Percentiles rank a stretch among this genome's conserved stretches.
Conservation (phyloP, 2,329 filamentous ascomycete species). For the Epichloe amarillans region DNA sequence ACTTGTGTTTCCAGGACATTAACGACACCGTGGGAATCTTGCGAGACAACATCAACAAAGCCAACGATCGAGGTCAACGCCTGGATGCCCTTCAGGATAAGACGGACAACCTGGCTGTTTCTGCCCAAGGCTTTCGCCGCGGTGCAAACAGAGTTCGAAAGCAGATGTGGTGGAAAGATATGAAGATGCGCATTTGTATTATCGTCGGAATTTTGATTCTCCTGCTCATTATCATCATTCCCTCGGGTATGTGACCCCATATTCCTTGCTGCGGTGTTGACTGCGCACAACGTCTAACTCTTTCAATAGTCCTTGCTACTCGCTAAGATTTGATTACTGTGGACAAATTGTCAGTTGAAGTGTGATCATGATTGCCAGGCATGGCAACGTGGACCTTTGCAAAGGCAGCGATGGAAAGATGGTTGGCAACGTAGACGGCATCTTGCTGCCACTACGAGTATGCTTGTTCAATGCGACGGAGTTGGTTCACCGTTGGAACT, state of each 20-base stretch:
- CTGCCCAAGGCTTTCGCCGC: slow-evolving; percentile 88
- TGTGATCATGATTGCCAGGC: not conserved
- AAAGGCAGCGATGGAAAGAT: not conserved
- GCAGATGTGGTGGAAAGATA: slow-evolving; percentile 99
- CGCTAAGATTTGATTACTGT: slow-evolving; percentile 14
- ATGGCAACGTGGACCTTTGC: not conserved
- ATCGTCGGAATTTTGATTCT: slow-evolving; percentile 83
- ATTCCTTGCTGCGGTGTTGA: not conserved
- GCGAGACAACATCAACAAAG: slow-evolving; percentile 95
- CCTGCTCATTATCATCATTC: slow-evolving; percentile 87
- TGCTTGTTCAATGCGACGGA: slow-evolving; percentile 22
- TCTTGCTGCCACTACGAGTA: slow-evolving; percentile 10
- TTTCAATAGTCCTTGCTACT: slow-evolving; percentile 22
- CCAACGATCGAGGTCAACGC: slow-evolving; percentile 81
- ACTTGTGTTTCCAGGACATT: slow-evolving; percentile 59
- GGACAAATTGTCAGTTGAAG: not conserved
- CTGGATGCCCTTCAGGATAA: slow-evolving; percentile 85
- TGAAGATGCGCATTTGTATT: slow-evolving; percentile 99
- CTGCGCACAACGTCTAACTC: not conserved
- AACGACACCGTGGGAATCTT: slow-evolving; percentile 90
- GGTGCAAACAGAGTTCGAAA: slow-evolving; percentile 93
- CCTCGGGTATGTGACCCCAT: slow-evolving; percentile 50
- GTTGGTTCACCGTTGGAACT: slow-evolving; percentile 19
- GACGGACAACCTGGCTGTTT: slow-evolving; percentile 85
- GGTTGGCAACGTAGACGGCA: not conserved